Evolutionary conservation across 163 green algal species (phyloP), one percentile per base, ranked within the genome.

Genomic region (Prototheca wickerhamii): DNA sequence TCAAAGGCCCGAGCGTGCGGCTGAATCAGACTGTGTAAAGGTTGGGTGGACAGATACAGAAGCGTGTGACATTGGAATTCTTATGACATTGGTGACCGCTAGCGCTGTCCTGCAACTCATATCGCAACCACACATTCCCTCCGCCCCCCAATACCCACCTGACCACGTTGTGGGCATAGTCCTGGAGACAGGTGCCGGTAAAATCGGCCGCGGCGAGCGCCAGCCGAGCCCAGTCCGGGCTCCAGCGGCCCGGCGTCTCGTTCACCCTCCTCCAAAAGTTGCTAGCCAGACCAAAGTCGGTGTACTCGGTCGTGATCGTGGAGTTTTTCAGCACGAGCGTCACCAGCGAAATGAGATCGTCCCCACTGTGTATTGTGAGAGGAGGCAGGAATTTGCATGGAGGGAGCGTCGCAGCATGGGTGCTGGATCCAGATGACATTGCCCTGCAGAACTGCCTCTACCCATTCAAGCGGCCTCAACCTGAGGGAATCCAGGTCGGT

Each of bases 321-420:
- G 85, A 74, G n/a, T 87, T 86, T 37, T 75, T 56, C 40, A 91
- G 79, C 42, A 85, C 77, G 56, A 91, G 63, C 7, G 40, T 55
- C 25, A 85, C 63, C 31, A 93, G 58, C 56, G 80, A 76, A 1
- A 89, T 29, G 17, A 91, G 42, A 65, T 89, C 86, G 55, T 94
- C 84, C 4, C 64, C 54, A 33, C 42, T 54, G 46, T 18, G 49
- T 65, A 56, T 18, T 25, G 42, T 25, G n/a, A 35, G 33, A n/a
- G 56, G 7, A 62, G 23, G n/a, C n/a, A n/a, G n/a, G n/a, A n/a
- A n/a, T n/a, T n/a, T n/a, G n/a, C n/a, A n/a, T n/a, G n/a, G n/a
- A n/a, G n/a, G n/a, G n/a, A n/a, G n/a, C n/a, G n/a, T n/a, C n/a
- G n/a, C n/a, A n/a, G n/a, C n/a, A n/a, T n/a, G n/a, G n/a, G n/a